phyloP scores from a whole-genome alignment of 116 monocot species.

The Dioscorea cayenensis region DNA sequence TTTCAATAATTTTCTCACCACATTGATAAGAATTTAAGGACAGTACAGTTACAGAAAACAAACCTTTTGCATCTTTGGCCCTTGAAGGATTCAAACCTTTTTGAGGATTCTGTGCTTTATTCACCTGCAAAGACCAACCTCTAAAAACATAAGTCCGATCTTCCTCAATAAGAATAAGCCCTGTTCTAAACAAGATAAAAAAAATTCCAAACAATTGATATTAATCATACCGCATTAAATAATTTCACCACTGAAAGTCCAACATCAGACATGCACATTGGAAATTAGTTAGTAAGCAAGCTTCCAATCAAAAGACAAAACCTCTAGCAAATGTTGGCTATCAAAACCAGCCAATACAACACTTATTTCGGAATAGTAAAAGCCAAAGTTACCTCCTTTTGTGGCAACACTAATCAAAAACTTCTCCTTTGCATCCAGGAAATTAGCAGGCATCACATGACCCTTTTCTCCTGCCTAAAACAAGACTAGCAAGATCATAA shows the following conservation, averaged over 20 bases:
- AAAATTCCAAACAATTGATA: too few species aligned
- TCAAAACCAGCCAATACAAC: background rate
- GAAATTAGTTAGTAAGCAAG: conserved; percentile 6
- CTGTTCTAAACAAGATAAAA: background rate
- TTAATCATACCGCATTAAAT: conserved; percentile 70
- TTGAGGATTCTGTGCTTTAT: conserved; percentile 64
- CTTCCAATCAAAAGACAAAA: background rate
- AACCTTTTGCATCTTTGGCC: conserved; percentile 78
- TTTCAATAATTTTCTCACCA: background rate
- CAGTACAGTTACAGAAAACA: background rate
- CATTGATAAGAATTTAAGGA: background rate
- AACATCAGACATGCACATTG: conserved; percentile 19
- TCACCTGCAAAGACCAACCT: conserved; percentile 40
- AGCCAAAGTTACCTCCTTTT: conserved; percentile 60
- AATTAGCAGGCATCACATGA: conserved; percentile 53
- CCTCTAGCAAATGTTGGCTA: background rate
- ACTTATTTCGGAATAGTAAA: background rate
- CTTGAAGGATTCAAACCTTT: conserved; percentile 68
- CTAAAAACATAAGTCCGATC: background rate
- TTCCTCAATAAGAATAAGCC: background rate
- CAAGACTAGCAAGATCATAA: background rate
- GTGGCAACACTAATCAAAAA: conserved; percentile 68
- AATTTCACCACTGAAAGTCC: conserved; percentile 68
- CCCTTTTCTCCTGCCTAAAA: conserved; percentile 68
- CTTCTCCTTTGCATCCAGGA: conserved; percentile 77